These are phyloP conservation scores for Trichosporon sp. DNA, from an alignment of 1,284 basidiomycete species.

Conservation along the genomic window DNA sequence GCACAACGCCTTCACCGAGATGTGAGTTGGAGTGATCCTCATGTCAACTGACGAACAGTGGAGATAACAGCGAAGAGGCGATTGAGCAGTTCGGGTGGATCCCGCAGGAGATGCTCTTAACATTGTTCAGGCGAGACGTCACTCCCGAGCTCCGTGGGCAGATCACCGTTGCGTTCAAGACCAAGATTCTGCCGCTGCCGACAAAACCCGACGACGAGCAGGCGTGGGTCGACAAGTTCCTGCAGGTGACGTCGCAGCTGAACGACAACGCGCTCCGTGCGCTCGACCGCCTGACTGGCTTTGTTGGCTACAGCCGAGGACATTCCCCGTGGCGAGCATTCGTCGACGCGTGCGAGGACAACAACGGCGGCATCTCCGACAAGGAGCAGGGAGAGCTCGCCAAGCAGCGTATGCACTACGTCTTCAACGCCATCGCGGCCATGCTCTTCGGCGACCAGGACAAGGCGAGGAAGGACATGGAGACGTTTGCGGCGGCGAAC, in stretches of 20 bases:
- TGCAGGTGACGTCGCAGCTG: conserved; percentile 68
- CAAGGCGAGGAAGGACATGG: conserved; percentile 71
- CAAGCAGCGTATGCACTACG: conserved; percentile 55
- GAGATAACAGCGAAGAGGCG: conserved; percentile 68
- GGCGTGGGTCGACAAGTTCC: conserved; percentile 76
- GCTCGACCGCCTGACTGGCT: conserved; percentile 60
- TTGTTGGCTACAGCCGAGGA: conserved; percentile 49
- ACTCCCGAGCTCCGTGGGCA: conserved; percentile 53
- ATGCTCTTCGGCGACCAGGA: conserved; percentile 60
- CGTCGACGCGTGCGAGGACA: conserved; percentile 63
- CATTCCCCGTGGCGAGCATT: conserved; percentile 50
- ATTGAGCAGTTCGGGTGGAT: conserved; percentile 89
- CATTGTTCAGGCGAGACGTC: conserved; percentile 46
- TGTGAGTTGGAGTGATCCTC: conserved; percentile 52
- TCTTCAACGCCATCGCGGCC: conserved; percentile 50
- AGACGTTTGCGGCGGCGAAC: conserved; percentile 78
- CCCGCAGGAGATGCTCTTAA: conserved; percentile 64
- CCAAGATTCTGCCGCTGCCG: conserved; percentile 77
- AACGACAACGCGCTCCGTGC: conserved; percentile 58
- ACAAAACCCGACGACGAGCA: conserved; percentile 60
- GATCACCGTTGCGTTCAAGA: conserved; percentile 51
- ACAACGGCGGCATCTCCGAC: conserved; percentile 67
- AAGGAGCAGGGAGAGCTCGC: conserved; percentile 61
- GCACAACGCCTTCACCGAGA: conserved; percentile 76
- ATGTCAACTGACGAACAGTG: conserved; percentile 52